A percentile compares a stretch with the other conserved stretches of the same genome.
These are phyloP conservation scores for Eucalyptus decipiens DNA, from an alignment of 345 rosid genomes.

Conservation along the genomic window DNA sequence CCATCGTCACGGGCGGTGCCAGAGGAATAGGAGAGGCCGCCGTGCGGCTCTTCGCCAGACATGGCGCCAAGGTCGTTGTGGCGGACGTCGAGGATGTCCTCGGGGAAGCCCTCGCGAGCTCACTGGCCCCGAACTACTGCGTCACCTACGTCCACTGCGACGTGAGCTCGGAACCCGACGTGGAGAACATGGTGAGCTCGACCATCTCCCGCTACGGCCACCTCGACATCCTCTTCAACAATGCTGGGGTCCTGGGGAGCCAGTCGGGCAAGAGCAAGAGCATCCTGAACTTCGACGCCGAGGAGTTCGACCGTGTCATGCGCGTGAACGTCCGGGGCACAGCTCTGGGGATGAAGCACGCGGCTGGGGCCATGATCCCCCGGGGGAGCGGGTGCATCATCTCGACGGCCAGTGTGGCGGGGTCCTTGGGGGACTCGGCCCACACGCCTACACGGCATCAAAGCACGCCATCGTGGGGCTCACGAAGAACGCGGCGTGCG, in stretches of 20 bases:
- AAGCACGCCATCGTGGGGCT: constrained; percentile 7
- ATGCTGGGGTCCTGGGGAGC: constrained; percentile 4
- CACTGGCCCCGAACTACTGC: background rate
- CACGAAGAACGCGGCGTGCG: constrained; percentile 1
- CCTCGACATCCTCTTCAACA: constrained; percentile 4
- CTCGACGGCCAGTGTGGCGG: constrained; percentile 1
- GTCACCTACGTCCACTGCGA: constrained; percentile 5
- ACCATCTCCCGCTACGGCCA: background rate
- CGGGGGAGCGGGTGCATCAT: constrained; percentile 3
- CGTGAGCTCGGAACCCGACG: background rate
- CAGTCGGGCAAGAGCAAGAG: background rate
- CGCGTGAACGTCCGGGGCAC: background rate
- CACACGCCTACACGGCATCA: constrained; percentile 1
- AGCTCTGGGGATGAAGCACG: background rate
- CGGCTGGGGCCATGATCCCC: constrained; percentile 3
- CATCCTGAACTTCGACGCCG: background rate
- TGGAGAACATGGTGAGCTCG: background rate
- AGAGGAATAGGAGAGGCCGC: constrained; percentile 34
- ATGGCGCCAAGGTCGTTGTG: constrained; percentile 16
- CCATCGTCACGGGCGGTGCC: constrained; percentile 28
- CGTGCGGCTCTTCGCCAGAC: constrained; percentile 10
- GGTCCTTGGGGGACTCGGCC: constrained; percentile 3
- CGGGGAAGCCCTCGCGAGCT: background rate
- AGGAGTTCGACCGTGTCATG: constrained; percentile 1
- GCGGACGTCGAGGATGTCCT: background rate